Evolutionary conservation across 768 basidiomycete genomes (phyloP), one percentile per base, ranked within the genome.

Genomic region (Scleroderma citrinum): DNA sequence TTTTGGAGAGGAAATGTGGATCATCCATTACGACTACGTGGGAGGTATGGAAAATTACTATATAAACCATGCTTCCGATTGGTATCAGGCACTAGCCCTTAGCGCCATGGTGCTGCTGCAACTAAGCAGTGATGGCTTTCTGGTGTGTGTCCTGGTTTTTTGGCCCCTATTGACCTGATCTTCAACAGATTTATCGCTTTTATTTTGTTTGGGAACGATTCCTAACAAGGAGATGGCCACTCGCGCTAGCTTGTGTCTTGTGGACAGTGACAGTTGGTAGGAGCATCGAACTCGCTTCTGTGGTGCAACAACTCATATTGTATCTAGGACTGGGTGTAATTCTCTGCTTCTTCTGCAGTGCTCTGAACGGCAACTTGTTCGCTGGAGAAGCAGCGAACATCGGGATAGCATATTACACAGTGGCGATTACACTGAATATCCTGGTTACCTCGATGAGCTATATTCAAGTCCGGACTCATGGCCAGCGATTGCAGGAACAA

Each of bases 131-230:
- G 66, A 67, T 50, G 69, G 57, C 11, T 50, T 70, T 19, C 50
- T 72, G 34, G 71, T 70, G 38, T 17, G 65, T 56, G 23, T 46
- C 47, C 8, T 34, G 7, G 35, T 21, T 26, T 34, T 11, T 20
- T n/a, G 31, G 7, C 3, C 3, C 19, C 5, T 7, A 11, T 11
- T 14, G 24, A 17, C 14, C 44, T 50, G 41, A 53, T 38, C 4
- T 23, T 26, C 38, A 30, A 35, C 42, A 71, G 68, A 54, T 71
- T 13, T 63, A 66, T 50, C 69, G 68, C 26, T 64, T 62, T 46
- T 69, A 52, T 38, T 51, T 68, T 23, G 54, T 69, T 12, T 69
- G 64, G 65, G 12, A 44, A 49, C 47, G 17, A 5, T 44, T 19
- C 32, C 30, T 38, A 10, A 19, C 19, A 20, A 39, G 5, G 16